Base-by-base conservation (phyloP, 140 eudicot genomes). In the Flaveria floridana region DNA sequence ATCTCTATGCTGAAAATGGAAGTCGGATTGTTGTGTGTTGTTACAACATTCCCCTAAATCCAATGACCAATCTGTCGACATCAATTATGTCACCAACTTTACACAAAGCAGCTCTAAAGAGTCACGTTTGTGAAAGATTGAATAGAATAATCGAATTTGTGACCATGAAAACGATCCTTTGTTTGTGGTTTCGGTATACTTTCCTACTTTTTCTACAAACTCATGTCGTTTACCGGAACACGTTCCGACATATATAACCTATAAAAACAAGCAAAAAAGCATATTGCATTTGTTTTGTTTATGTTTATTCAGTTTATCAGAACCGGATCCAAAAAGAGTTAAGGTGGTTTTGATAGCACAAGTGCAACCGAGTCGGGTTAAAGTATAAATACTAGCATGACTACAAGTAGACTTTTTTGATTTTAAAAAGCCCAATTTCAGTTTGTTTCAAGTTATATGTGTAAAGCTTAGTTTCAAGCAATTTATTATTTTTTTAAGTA, bases 11-110 rank as follows among this genome's bases (percentile, higher is more conserved):
- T 39, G 72, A 56, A 10, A 58, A 56, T 23, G 52, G 65, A 8
- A 28, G 34, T 3, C 39, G 2, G 51, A 25, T 14, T 59, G 41
- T 39, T 39, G 65, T 39, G 65, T 52, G 63, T 18, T 8, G 55
- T 34, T 69, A 46, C 37, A 26, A 68, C 63, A 23, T 77, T 77
- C 75, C 34, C 69, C 66, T 20, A 53, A 75, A 8, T 64, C n/a
- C 25, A 34, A 19, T 76, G 71, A 51, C 58, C 51, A 69, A 69
- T 59, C 16, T 30, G 77, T 34, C 72, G 50, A 56, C 65, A 30
- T 77, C 75, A 77, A 66, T 76, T 77, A 41, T 65, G 71, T 26
- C 73, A 75, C 37, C 66, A 50, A 48, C 72, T 48, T 48, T 63
- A 28, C 20, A 15, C 2, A 74, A 62, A 61, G 78, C n/a, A 30